Evolutionary conservation across 75 land plant genomes (phyloP).

Genomic region (Larix kaempferi): DNA sequence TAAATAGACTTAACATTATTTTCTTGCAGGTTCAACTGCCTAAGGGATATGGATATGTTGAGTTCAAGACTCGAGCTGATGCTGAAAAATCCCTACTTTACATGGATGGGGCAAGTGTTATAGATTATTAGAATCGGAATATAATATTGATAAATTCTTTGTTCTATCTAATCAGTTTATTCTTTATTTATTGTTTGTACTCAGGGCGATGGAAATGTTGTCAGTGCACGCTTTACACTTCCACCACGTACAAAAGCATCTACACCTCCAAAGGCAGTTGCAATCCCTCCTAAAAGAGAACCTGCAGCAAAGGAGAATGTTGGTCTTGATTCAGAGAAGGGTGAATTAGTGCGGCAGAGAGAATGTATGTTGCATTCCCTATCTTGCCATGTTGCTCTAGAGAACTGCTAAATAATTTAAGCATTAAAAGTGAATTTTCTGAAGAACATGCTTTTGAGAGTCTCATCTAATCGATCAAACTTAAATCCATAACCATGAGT

Average conservation of each 20-base stretch:
- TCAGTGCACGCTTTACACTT: constrained; percentile 71
- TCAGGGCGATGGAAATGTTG: constrained; percentile 91
- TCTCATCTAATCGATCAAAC: no score
- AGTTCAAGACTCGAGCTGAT: constrained; percentile 78
- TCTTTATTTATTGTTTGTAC: constrained; percentile 6
- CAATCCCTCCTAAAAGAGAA: constrained; percentile 58
- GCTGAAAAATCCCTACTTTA: constrained; percentile 85
- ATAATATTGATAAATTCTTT: not conserved
- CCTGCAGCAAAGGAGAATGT: constrained; percentile 36
- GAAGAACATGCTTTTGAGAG: not conserved
- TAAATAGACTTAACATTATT: not conserved
- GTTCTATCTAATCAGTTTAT: not conserved
- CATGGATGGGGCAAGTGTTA: constrained; percentile 83
- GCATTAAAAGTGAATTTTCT: not conserved
- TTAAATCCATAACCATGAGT: no score
- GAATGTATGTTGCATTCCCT: constrained; percentile 48
- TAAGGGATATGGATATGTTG: constrained; percentile 81
- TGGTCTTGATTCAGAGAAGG: constrained; percentile 55
- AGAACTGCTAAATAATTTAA: not conserved
- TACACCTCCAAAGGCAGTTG: constrained; percentile 49
- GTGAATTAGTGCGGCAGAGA: constrained; percentile 50
- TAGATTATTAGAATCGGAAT: not conserved
- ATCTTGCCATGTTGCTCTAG: not conserved
- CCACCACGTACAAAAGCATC: constrained; percentile 50
- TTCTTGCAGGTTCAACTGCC: constrained; percentile 74